Evolutionary conservation across 768 basidiomycete species (phyloP).

Genomic region (Suillus placidus): DNA sequence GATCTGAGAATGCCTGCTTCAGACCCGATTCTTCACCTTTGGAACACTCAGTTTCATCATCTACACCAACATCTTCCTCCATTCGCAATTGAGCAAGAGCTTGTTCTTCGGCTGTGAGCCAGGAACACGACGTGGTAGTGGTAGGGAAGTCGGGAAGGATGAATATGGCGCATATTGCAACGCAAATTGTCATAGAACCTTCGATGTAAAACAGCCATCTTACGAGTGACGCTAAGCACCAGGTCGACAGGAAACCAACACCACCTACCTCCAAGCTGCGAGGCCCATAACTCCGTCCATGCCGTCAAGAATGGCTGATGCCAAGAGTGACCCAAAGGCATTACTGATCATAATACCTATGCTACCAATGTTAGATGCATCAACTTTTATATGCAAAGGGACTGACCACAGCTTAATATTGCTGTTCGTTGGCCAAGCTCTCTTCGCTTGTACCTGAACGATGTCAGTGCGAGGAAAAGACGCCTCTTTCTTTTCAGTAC

Average conservation of each 20-base stretch:
- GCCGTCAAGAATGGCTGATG: conserved; percentile 69
- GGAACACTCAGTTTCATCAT: conserved; percentile 45
- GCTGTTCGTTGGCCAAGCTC: conserved; percentile 75
- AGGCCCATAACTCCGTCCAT: conserved; percentile 73
- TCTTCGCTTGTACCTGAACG: conserved; percentile 64
- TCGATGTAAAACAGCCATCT: conserved; percentile 80
- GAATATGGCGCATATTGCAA: conserved; percentile 57
- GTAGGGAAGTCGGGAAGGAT: conserved; percentile 77
- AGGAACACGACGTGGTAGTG: conserved; percentile 55
- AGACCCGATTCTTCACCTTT: conserved; percentile 48
- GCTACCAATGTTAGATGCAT: background rate
- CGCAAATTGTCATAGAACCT: conserved; percentile 54
- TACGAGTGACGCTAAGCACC: background rate
- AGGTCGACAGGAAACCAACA: background rate
- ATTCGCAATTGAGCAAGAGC: conserved; percentile 61
- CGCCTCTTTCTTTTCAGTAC: conserved; percentile 18
- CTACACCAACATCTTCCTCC: conserved; percentile 62
- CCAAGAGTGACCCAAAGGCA: conserved; percentile 80
- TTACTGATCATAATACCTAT: conserved; percentile 69
- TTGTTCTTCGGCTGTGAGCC: conserved; percentile 61
- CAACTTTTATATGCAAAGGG: background rate
- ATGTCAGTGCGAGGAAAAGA: conserved; percentile 55
- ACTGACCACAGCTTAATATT: conserved; percentile 56
- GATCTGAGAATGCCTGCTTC: conserved; percentile 64
- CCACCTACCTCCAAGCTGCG: conserved; percentile 69